These are phyloP conservation scores for Carex sylvatica DNA, from an alignment of 202 grass and related monocot genomes.

Conservation along the genomic window DNA sequence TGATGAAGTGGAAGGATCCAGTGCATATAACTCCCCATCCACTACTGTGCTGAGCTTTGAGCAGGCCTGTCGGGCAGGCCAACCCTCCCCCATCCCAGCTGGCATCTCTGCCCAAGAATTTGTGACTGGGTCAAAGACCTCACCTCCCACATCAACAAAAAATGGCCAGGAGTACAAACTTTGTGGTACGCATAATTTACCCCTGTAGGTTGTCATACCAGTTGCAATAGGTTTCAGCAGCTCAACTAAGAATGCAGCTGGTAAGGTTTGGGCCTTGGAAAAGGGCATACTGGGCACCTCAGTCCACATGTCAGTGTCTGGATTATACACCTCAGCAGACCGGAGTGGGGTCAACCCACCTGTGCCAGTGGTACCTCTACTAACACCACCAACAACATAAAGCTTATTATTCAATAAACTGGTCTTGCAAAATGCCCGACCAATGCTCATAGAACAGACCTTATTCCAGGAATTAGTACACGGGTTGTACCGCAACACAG, in stretches of 20 bases:
- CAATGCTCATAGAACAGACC: slow-evolving; percentile 52
- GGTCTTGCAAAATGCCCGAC: slow-evolving; percentile 65
- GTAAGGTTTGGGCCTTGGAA: slow-evolving; percentile 48
- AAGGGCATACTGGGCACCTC: slow-evolving; percentile 62
- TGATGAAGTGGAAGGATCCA: slow-evolving; percentile 61
- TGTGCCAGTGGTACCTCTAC: slow-evolving; percentile 33
- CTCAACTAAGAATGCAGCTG: slow-evolving; percentile 59
- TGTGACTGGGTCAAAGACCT: slow-evolving; percentile 53
- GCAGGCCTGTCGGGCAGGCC: slow-evolving; percentile 67
- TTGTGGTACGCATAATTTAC: slow-evolving; percentile 73
- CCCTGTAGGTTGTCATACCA: slow-evolving; percentile 52
- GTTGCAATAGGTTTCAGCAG: slow-evolving; percentile 65
- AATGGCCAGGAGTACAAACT: slow-evolving; percentile 80
- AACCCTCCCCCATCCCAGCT: slow-evolving; percentile 63
- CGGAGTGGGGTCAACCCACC: slow-evolving; percentile 47
- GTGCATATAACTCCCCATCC: slow-evolving; percentile 54
- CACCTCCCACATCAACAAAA: slow-evolving; percentile 69
- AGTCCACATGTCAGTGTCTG: slow-evolving; percentile 47
- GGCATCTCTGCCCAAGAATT: slow-evolving; percentile 75
- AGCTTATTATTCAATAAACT: slow-evolving; percentile 70
- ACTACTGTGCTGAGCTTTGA: slow-evolving; percentile 62
- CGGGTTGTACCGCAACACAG: slow-evolving; percentile 67
- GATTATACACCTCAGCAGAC: slow-evolving; percentile 81
- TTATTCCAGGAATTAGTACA: slow-evolving; percentile 68
- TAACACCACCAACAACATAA: slow-evolving; percentile 78